Evolutionary conservation across 169 alveolate species (phyloP).

Genomic region (Plasmodium sp.): DNA sequence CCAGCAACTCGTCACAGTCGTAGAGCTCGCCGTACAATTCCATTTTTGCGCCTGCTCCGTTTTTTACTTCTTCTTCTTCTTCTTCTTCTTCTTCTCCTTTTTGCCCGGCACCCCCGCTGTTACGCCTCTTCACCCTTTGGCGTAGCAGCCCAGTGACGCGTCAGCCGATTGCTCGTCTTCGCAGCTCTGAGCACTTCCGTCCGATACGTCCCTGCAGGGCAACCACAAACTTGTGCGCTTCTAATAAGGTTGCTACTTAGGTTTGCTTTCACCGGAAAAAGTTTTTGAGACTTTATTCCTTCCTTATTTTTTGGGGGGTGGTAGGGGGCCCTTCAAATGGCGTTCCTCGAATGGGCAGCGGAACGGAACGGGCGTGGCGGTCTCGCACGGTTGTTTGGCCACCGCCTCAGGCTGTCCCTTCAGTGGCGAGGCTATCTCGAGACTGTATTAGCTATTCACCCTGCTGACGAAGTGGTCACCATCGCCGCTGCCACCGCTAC

Average conservation of each 20-base stretch:
- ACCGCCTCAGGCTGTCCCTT: neutral
- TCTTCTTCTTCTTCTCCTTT: neutral
- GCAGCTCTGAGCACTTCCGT: neutral
- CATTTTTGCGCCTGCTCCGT: neutral
- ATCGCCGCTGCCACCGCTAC: neutral
- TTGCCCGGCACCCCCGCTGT: neutral
- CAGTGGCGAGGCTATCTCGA: neutral
- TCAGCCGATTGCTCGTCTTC: neutral
- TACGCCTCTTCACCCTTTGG: neutral
- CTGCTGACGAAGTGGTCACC: neutral
- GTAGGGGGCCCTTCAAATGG: neutral
- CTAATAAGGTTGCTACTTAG: neutral
- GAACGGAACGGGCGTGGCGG: neutral
- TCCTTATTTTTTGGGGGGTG: neutral
- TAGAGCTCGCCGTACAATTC: conserved; percentile 48
- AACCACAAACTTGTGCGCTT: neutral
- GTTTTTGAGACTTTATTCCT: neutral
- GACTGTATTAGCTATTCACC: neutral
- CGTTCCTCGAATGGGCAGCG: neutral
- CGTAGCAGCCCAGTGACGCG: neutral
- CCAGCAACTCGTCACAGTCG: conserved; percentile 23
- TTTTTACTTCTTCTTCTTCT: neutral
- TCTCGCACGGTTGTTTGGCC: neutral
- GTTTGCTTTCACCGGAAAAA: neutral
- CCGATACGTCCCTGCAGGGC: neutral